Conservation (phyloP, 2,329 filamentous ascomycete genomes). For the Claviceps sp. region DNA sequence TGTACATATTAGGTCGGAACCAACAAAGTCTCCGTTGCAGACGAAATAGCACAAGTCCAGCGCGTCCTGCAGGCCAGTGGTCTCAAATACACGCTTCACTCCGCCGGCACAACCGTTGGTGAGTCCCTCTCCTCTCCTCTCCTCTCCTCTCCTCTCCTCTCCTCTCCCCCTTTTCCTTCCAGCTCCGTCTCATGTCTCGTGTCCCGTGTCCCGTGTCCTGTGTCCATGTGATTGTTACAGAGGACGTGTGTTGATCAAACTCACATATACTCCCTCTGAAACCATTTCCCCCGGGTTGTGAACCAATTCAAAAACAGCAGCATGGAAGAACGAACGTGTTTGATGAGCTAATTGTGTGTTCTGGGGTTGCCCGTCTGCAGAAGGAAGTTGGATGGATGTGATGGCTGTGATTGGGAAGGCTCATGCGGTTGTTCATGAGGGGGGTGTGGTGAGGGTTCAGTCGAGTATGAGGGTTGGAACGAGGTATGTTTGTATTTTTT, state of each 20-base stretch:
- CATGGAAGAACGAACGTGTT: too few relatives aligned
- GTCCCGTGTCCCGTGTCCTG: too few relatives aligned
- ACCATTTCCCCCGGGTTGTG: too few relatives aligned
- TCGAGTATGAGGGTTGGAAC: constrained; percentile 77
- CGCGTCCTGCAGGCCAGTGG: constrained; percentile 69
- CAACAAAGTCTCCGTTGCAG: constrained; percentile 57
- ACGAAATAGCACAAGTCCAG: constrained; percentile 82
- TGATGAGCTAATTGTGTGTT: too few relatives aligned
- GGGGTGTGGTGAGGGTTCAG: constrained; percentile 73
- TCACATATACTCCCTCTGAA: too few relatives aligned
- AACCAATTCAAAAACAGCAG: too few relatives aligned
- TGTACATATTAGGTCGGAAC: constrained; percentile 61
- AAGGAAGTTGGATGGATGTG: constrained; percentile 83
- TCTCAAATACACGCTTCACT: constrained; percentile 79
- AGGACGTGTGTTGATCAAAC: too few relatives aligned
- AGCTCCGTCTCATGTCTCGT: too few relatives aligned
- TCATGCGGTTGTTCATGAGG: constrained; percentile 61
- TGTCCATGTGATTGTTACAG: too few relatives aligned
- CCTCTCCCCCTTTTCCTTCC: neutral
- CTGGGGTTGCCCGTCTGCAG: constrained; percentile 29
- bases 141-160: neutral
- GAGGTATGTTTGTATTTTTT: constrained; percentile 34
- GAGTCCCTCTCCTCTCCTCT: constrained; percentile 19
- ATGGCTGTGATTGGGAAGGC: constrained; percentile 78
- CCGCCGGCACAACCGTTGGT: constrained; percentile 87